phyloP scores from a whole-genome alignment of 2,329 filamentous ascomycete genomes.

The Aspergillus vadensis region DNA sequence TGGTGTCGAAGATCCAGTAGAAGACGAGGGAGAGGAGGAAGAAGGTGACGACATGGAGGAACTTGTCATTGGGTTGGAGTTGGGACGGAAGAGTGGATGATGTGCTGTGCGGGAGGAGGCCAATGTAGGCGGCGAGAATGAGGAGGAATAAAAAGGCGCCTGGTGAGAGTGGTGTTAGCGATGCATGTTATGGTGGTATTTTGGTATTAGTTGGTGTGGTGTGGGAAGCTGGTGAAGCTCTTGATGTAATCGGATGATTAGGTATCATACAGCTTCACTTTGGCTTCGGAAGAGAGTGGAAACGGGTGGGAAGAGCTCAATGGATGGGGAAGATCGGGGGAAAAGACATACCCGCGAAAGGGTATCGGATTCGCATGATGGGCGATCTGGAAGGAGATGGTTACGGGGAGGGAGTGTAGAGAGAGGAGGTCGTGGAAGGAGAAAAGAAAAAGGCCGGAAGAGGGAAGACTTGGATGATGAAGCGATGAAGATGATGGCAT shows the following conservation, averaged over 20 bases:
- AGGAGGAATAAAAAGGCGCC: slow-evolving; percentile 68
- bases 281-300: neutral
- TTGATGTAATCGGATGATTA: neutral
- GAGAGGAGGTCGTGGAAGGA: neutral
- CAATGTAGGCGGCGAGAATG: slow-evolving; percentile 74
- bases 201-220: neutral
- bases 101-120: slow-evolving; percentile 63
- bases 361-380: slow-evolving; percentile 80
- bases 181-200: too few species aligned
- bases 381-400: slow-evolving; percentile 10
- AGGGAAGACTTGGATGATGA: neutral
- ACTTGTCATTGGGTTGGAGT: slow-evolving; percentile 79
- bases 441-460: neutral
- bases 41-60: slow-evolving; percentile 83
- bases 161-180: slow-evolving; percentile 38
- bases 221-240: neutral
- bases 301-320: neutral
- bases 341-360: slow-evolving; percentile 74
- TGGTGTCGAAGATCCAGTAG: slow-evolving; percentile 97
- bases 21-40: slow-evolving; percentile 81
- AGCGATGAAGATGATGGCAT: neutral
- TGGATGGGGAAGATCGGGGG: slow-evolving; percentile 5
- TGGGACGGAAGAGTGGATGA: slow-evolving; percentile 44
- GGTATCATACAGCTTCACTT: neutral
- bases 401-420: slow-evolving; percentile 16